Conservation (phyloP, 257 asterid genomes). For the Solanum neorickii region DNA sequence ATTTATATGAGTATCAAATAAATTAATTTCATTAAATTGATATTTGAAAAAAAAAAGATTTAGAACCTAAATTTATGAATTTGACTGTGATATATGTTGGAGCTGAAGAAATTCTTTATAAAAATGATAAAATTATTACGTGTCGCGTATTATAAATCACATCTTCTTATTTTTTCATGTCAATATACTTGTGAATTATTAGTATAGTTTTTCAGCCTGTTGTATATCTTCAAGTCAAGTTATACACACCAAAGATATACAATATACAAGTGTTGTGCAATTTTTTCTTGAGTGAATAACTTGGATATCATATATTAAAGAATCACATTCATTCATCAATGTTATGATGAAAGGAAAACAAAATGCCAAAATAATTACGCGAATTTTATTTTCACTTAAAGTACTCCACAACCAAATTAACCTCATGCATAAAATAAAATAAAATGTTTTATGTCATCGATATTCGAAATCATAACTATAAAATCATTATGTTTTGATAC, state of each 20-base stretch:
- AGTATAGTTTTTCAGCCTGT: not conserved
- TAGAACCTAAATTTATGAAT: not conserved
- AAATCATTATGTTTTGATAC: not conserved
- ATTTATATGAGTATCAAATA: not conserved
- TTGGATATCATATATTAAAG: not conserved
- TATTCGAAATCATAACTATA: not conserved
- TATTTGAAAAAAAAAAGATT: not conserved
- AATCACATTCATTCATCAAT: not conserved
- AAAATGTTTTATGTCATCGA: not conserved
- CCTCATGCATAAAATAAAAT: not conserved
- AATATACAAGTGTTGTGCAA: not conserved
- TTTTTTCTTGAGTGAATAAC: not conserved
- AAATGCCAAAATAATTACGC: not conserved
- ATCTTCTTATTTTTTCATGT: not conserved
- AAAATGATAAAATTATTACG: not conserved
- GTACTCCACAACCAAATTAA: not conserved
- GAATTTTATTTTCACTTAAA: not conserved
- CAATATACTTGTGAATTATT: not conserved
- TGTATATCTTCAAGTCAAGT: not conserved
- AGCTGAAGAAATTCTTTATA: not conserved
- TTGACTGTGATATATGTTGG: not conserved
- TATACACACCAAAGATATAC: no score
- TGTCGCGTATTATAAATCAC: not conserved
- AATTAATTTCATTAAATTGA: not conserved
- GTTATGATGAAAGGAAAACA: not conserved